Conservation (phyloP, 768 basidiomycete species). For the Symmetrospora coprosmae region DNA sequence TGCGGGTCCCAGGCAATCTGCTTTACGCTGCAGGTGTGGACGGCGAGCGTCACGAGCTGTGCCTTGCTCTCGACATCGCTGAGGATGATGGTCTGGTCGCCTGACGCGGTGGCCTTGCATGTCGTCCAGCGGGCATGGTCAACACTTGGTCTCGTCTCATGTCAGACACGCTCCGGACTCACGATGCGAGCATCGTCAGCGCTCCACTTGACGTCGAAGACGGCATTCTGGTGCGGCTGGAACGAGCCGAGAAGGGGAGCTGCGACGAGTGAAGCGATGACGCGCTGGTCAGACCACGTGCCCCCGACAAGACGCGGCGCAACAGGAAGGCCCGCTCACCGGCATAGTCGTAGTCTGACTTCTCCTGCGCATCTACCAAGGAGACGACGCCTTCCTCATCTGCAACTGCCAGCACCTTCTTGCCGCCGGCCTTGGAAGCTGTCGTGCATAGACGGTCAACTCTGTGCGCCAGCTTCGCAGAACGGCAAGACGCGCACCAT, state of each 20-base stretch:
- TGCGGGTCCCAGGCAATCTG: slow-evolving; percentile 32
- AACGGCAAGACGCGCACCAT: slow-evolving; percentile 22
- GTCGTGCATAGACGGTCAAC: neutral
- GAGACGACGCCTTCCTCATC: slow-evolving; percentile 33
- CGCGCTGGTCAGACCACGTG: no score
- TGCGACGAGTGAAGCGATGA: no score
- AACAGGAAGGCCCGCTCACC: slow-evolving; percentile 18
- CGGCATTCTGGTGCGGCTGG: slow-evolving; percentile 33
- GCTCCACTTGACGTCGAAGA: slow-evolving; percentile 35
- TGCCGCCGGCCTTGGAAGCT: slow-evolving; percentile 30
- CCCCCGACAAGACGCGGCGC: neutral
- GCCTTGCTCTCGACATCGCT: slow-evolving; percentile 28
- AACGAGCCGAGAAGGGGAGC: no score
- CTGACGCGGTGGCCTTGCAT: slow-evolving; percentile 34
- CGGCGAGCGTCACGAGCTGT: slow-evolving; percentile 23
- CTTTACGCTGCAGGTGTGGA: slow-evolving; percentile 33
- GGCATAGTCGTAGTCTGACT: slow-evolving; percentile 21
- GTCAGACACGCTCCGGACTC: neutral
- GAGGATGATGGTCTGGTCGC: slow-evolving; percentile 31
- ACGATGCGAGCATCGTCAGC: slow-evolving; percentile 30
- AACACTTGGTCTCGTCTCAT: no score
- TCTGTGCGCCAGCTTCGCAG: neutral
- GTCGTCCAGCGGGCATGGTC: no score
- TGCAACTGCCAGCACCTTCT: slow-evolving; percentile 27
- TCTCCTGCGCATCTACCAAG: slow-evolving; percentile 27